phyloP scores from a whole-genome alignment of 371 early-diverging fungal genomes.

The Mucor saturninus region DNA sequence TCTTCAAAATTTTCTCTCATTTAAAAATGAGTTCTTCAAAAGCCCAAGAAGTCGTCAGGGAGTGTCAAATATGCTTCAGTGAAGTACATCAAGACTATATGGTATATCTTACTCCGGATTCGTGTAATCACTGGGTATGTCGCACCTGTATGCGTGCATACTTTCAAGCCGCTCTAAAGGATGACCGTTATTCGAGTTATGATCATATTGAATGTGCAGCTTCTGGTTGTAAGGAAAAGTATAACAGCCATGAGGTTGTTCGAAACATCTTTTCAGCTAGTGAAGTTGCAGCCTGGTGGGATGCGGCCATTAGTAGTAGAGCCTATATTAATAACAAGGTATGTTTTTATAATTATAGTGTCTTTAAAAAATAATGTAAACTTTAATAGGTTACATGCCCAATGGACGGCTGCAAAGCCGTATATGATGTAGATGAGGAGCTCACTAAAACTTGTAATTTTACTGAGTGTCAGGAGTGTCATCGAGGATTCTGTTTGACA shows the following conservation, averaged over 20 bases:
- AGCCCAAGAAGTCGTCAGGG: background rate
- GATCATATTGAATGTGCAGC: slow-evolving; percentile 16
- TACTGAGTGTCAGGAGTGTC: slow-evolving; percentile 28
- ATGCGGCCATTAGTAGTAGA: slow-evolving; percentile 6
- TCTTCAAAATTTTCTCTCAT: too few species aligned
- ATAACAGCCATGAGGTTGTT: background rate
- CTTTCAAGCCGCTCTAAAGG: slow-evolving; percentile 1
- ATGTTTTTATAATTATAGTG: background rate
- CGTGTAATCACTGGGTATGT: slow-evolving; percentile 16
- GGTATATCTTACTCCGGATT: background rate
- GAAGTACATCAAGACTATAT: background rate
- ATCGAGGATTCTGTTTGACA: slow-evolving; percentile 26
- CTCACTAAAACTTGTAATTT: slow-evolving; percentile 20
- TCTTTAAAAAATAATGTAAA: background rate
- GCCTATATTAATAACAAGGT: slow-evolving; percentile 22
- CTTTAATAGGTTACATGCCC: slow-evolving; percentile 20
- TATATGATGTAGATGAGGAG: slow-evolving; percentile 22
- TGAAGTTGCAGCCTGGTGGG: slow-evolving; percentile 22
- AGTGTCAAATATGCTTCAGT: background rate
- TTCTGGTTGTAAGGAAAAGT: slow-evolving; percentile 7
- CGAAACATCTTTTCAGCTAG: background rate
- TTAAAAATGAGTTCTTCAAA: too few species aligned
- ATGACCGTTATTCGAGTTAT: background rate
- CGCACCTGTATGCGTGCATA: slow-evolving; percentile 17
- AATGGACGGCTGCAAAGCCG: slow-evolving; percentile 8